Conservation (phyloP, 352 stramenopile genomes). For the Aphanomyces cochlioides region DNA sequence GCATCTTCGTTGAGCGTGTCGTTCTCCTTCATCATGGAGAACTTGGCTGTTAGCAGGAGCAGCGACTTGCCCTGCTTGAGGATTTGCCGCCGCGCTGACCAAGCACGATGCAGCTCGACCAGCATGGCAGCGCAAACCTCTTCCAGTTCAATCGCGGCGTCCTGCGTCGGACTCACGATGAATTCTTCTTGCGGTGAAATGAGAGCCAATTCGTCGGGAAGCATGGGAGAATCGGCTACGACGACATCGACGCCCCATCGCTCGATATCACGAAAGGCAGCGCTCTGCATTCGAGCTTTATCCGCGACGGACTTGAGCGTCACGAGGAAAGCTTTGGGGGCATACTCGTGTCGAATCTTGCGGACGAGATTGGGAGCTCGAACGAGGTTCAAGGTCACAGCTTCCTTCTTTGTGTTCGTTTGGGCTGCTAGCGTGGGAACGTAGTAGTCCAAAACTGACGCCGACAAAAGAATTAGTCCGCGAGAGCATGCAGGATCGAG, state of each 20-base stretch:
- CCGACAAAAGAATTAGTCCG: conserved; percentile 65
- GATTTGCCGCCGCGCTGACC: conserved; percentile 67
- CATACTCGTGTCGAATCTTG: conserved; percentile 78
- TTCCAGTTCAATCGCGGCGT: conserved; percentile 73
- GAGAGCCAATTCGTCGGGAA: conserved; percentile 63
- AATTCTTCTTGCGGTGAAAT: conserved; percentile 79
- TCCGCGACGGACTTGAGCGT: conserved; percentile 74
- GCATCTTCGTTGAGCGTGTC: conserved; percentile 84
- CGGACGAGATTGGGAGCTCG: conserved; percentile 74
- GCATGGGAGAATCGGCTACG: conserved; percentile 44
- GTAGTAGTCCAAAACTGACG: conserved; percentile 82
- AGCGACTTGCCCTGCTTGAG: conserved; percentile 73
- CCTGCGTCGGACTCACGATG: conserved; percentile 55
- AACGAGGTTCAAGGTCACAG: conserved; percentile 58
- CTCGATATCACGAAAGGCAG: conserved; percentile 62
- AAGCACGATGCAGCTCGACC: conserved; percentile 70
- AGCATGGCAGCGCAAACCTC: conserved; percentile 71
- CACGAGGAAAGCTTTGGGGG: conserved; percentile 71
- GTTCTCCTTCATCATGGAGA: conserved; percentile 84
- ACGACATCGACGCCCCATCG: conserved; percentile 81
- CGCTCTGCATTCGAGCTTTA: conserved; percentile 48
- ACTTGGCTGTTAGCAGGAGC: conserved; percentile 78
- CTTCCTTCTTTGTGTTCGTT: conserved; percentile 40
- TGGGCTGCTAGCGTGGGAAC: conserved; percentile 34
- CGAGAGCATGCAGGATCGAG: conserved; percentile 58